Evolutionary conservation across 2,329 filamentous ascomycete species (phyloP).

Genomic region (Teratosphaeria zuluensis): DNA sequence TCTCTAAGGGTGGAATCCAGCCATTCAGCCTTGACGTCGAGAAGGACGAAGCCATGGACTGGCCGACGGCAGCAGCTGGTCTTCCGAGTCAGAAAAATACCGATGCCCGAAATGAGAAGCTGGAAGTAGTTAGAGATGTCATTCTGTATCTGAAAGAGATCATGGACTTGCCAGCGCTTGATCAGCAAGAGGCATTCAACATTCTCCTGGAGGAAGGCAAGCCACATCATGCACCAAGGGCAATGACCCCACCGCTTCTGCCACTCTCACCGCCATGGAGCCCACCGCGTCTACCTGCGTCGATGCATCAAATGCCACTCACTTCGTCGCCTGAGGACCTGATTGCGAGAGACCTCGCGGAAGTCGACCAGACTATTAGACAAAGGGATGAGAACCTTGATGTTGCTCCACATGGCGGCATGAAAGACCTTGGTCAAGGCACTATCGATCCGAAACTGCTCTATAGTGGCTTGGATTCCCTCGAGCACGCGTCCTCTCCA

Average conservation of each 20-base stretch:
- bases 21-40: constrained; percentile 30
- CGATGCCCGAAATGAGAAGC: constrained; percentile 25
- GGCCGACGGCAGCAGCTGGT: constrained; percentile 22
- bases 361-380: constrained; percentile 22
- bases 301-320: constrained; percentile 20
- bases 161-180: constrained; percentile 13
- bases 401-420: background rate
- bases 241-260: constrained; percentile 40
- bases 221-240: constrained; percentile 18
- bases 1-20: constrained; percentile 7
- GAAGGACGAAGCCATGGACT: constrained; percentile 34
- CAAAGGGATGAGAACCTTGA: background rate
- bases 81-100: constrained; percentile 9
- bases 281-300: constrained; percentile 19
- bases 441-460: background rate
- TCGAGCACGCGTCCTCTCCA: constrained; percentile 14
- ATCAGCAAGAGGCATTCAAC: constrained; percentile 7
- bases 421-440: background rate
- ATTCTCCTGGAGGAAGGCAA: constrained; percentile 7
- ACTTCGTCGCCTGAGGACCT: constrained; percentile 22
- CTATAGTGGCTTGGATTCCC: background rate
- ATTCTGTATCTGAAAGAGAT: constrained; percentile 29
- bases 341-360: constrained; percentile 15
- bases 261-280: constrained; percentile 32
- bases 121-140: constrained; percentile 27